Base-by-base conservation (phyloP, 495 filamentous ascomycete species). In the Penicillium ochrochloron region DNA sequence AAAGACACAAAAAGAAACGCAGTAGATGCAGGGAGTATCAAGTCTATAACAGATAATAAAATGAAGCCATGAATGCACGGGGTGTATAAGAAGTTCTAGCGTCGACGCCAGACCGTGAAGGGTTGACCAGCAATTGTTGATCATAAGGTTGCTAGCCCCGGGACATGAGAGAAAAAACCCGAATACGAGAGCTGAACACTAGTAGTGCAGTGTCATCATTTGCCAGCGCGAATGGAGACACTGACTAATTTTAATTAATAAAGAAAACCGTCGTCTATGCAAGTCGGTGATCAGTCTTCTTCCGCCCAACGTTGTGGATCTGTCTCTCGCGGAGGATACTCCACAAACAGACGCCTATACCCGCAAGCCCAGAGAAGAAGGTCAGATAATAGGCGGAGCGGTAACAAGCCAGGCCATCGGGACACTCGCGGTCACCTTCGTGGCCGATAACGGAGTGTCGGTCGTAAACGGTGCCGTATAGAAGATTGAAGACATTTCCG, bases 401-500 rank as follows among this genome's bases (percentile, higher is more conserved):
- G 76, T 97, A 98, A 77, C 94, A 98, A 52, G 82, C 78, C 52
- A 95, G 73, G 2, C 95, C 95, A 59, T 95, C 90, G 3, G 77
- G 78, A 67, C 94, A 97, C n/a, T 87, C 83, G 42, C 88, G 79
- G 56, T 89, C 87, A 10, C 92, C 93, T 54, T 89, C 83, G 0
- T 77, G 79, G 10, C 83, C 81, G n/a, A 91, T 73, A 48, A 88
- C 78, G 50, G 86, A 92, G 75, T 97, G 93, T 19, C 76, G 76
- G 74, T 99, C 94, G 72, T 90, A 96, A 9, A 97, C 85, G 35
- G 73, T 71, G 54, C 78, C 83, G 72, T 98, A 99, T 50, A 92
- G 84, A 5, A 98, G 76, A 75, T 97, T 98, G 80, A 97, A 97
- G 34, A 97, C 76, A 61, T 98, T 96, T 44, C 92, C 92, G 19